Conservation (phyloP, 2,329 filamentous ascomycete species). For the Fusarium graminum region DNA sequence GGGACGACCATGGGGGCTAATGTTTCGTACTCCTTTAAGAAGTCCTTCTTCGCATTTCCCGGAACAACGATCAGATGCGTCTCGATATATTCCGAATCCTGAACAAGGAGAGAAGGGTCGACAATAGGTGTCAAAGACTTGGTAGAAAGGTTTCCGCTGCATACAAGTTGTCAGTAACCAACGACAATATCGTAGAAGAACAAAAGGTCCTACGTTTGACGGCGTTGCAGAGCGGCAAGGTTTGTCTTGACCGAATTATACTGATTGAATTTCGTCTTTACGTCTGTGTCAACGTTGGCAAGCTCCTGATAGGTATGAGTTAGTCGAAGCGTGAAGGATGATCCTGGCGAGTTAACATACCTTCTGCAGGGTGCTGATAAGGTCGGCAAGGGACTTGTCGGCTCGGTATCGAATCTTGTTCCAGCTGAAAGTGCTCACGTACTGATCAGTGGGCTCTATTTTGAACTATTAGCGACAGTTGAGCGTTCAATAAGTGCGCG, state of each 20-base stretch:
- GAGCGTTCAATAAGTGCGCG: background rate
- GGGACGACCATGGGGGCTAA: constrained; percentile 93
- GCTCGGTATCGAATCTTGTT: constrained; percentile 98
- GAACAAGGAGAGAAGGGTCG: constrained; percentile 81
- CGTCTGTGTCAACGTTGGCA: constrained; percentile 92
- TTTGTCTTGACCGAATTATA: constrained; percentile 93
- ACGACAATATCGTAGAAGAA: background rate
- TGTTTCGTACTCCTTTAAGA: constrained; percentile 89
- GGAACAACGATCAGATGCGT: constrained; percentile 95
- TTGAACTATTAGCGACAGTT: constrained; percentile 45
- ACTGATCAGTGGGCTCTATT: constrained; percentile 93
- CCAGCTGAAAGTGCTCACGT: constrained; percentile 90
- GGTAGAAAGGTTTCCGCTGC: constrained; percentile 89
- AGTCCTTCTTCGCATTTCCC: constrained; percentile 83
- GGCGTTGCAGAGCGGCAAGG: constrained; percentile 83
- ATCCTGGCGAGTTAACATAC: constrained; percentile 56
- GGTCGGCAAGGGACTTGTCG: constrained; percentile 88
- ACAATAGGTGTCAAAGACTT: constrained; percentile 94
- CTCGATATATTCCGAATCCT: constrained; percentile 95
- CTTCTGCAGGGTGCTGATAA: constrained; percentile 91
- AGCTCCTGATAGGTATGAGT: constrained; percentile 73
- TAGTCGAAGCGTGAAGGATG: constrained; percentile 10
- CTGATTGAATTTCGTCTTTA: constrained; percentile 93
- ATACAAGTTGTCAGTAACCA: constrained; percentile 20
- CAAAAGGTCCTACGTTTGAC: constrained; percentile 76